Percentiles rank a stretch among this genome's conserved stretches.
Conservation (phyloP, 495 filamentous ascomycete species). For the Opeltia flavorubescens region DNA sequence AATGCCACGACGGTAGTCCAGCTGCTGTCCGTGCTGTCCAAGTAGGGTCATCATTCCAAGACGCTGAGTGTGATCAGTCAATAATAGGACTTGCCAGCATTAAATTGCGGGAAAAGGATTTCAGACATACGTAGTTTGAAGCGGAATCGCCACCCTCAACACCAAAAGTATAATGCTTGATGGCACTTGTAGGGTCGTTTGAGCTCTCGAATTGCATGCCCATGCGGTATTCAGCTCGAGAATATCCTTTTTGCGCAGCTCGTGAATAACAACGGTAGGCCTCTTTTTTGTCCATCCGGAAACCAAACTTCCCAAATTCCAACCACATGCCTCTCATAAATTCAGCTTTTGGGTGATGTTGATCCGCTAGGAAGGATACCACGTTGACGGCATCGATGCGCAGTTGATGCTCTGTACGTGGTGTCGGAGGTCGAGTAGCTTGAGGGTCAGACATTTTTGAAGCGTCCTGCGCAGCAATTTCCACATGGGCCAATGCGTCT, state of each 20-base stretch:
- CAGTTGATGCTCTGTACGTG: slow-evolving; percentile 75
- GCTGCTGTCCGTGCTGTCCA: slow-evolving; percentile 77
- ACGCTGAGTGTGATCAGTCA: slow-evolving; percentile 30
- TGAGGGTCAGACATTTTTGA: slow-evolving; percentile 48
- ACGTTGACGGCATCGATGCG: slow-evolving; percentile 83
- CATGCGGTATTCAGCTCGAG: slow-evolving; percentile 90
- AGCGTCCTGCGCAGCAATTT: slow-evolving; percentile 60
- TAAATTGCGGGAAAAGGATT: neutral
- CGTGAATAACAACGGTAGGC: slow-evolving; percentile 74
- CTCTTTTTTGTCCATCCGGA: slow-evolving; percentile 80
- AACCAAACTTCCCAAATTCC: slow-evolving; percentile 93
- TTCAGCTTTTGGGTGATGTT: slow-evolving; percentile 84
- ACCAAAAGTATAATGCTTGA: slow-evolving; percentile 75
- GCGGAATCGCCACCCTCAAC: slow-evolving; percentile 71
- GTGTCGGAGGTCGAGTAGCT: slow-evolving; percentile 57
- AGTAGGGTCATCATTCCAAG: slow-evolving; percentile 95
- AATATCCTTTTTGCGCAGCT: slow-evolving; percentile 81
- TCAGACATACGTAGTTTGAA: slow-evolving; percentile 57
- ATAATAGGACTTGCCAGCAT: neutral
- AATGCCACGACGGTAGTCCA: slow-evolving; percentile 65
- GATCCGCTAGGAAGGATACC: slow-evolving; percentile 73
- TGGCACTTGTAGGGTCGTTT: slow-evolving; percentile 79
- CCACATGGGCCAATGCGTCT: slow-evolving; percentile 79
- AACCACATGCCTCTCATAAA: slow-evolving; percentile 96
- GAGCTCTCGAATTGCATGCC: slow-evolving; percentile 96